Evolutionary conservation across 176 grass and related monocot genomes (phyloP).

Genomic region (Echinochloa phyllopogon): DNA sequence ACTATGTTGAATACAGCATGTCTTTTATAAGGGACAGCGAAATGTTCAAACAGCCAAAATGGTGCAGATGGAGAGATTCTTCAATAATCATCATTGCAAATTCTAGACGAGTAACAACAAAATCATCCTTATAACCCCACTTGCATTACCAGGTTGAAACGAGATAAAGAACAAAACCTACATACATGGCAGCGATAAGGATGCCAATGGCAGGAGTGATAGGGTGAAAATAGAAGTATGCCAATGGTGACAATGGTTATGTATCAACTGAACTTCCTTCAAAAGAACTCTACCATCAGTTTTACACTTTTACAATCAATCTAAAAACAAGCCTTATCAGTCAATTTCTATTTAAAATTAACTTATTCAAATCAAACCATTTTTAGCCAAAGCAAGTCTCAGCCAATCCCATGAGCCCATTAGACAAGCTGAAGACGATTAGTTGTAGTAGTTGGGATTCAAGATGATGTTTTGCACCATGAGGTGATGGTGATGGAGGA

Average conservation of each 20-base stretch:
- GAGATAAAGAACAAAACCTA: background rate
- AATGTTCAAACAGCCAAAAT: background rate
- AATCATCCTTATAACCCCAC: background rate
- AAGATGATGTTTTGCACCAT: background rate
- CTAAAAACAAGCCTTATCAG: background rate
- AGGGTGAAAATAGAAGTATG: background rate
- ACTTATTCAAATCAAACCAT: background rate
- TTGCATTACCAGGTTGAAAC: background rate
- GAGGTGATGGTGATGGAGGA: background rate
- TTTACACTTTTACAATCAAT: conserved; percentile 1
- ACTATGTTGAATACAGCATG: background rate
- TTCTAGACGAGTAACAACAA: background rate
- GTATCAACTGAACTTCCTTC: background rate
- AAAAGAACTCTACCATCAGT: background rate
- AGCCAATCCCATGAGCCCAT: background rate
- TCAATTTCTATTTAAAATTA: background rate
- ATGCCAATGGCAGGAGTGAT: background rate
- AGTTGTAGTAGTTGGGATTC: background rate
- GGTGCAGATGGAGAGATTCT: background rate
- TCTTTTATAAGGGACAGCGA: background rate
- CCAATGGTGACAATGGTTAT: no score
- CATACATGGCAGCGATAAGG: background rate
- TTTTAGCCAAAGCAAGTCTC: background rate
- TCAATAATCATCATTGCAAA: background rate
- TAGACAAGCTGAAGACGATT: background rate